Evolutionary conservation across 495 filamentous ascomycete genomes (phyloP).

Genomic region (Ramalina peruviana): DNA sequence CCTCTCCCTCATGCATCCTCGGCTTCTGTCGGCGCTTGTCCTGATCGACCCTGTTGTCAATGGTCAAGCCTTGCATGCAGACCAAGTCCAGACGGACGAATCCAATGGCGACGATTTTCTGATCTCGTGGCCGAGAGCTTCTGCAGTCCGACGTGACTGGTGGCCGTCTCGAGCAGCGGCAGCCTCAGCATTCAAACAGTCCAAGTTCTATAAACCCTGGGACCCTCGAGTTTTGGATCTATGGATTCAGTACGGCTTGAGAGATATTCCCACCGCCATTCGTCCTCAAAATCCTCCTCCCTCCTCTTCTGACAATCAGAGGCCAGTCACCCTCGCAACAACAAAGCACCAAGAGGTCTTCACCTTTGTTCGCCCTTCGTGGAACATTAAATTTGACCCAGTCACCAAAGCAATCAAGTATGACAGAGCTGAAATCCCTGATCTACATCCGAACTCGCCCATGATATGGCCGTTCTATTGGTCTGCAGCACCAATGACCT

Average conservation of each 20-base stretch:
- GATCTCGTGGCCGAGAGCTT: slow-evolving; percentile 32
- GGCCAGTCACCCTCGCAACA: slow-evolving; percentile 44
- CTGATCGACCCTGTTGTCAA: slow-evolving; percentile 74
- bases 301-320: slow-evolving; percentile 6
- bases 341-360: slow-evolving; percentile 50
- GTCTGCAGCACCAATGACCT: slow-evolving; percentile 51
- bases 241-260: slow-evolving; percentile 52
- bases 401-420: slow-evolving; percentile 24
- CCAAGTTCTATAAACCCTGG: slow-evolving; percentile 61
- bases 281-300: slow-evolving; percentile 10
- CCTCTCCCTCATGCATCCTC: slow-evolving; percentile 62
- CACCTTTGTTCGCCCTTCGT: slow-evolving; percentile 43
- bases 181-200: slow-evolving; percentile 39
- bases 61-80: slow-evolving; percentile 18
- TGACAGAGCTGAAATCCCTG: slow-evolving; percentile 29
- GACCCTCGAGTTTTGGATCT: slow-evolving; percentile 55
- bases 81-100: background rate
- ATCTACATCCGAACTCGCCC: slow-evolving; percentile 26
- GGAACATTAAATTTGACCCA: slow-evolving; percentile 22
- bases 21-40: slow-evolving; percentile 61
- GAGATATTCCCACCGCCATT: slow-evolving; percentile 35
- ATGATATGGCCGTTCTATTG: slow-evolving; percentile 55
- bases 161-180: slow-evolving; percentile 57
- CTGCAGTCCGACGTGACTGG: slow-evolving; percentile 50
- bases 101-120: background rate